These are phyloP conservation scores for Botrytis porri DNA, from an alignment of 2,329 filamentous ascomycete species.

Conservation along the genomic window DNA sequence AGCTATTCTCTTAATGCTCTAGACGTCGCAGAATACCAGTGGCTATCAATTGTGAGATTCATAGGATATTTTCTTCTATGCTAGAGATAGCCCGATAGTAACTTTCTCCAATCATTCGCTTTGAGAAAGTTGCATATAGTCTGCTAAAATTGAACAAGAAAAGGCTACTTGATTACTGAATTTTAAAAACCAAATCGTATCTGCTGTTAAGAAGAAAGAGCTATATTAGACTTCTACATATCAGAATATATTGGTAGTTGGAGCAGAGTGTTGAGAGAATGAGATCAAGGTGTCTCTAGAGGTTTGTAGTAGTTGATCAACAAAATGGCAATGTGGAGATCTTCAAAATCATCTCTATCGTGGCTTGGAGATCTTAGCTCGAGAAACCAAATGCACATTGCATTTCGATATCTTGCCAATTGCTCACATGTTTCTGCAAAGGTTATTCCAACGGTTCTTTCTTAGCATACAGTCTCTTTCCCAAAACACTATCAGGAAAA, in stretches of 20 bases:
- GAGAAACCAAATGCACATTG: no score
- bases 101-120: not conserved
- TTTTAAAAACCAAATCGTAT: not conserved
- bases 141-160: not conserved
- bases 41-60: not conserved
- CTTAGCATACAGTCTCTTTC: no score
- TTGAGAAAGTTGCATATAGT: not conserved
- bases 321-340: not conserved
- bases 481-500: no score
- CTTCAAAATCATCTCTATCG: not conserved
- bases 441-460: no score
- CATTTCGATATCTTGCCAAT: no score
- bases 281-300: not conserved
- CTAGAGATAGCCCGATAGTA: not conserved
- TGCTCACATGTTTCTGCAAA: no score
- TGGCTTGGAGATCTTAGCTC: not conserved
- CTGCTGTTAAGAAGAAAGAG: not conserved
- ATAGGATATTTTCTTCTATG: not conserved
- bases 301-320: not conserved
- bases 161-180: not conserved
- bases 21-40: not conserved
- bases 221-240: not conserved
- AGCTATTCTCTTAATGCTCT: not conserved
- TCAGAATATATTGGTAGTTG: not conserved
- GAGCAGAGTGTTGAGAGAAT: not conserved